These are phyloP conservation scores for Syzygium aqueum DNA, from an alignment of 345 rosid genomes.

Conservation along the genomic window DNA sequence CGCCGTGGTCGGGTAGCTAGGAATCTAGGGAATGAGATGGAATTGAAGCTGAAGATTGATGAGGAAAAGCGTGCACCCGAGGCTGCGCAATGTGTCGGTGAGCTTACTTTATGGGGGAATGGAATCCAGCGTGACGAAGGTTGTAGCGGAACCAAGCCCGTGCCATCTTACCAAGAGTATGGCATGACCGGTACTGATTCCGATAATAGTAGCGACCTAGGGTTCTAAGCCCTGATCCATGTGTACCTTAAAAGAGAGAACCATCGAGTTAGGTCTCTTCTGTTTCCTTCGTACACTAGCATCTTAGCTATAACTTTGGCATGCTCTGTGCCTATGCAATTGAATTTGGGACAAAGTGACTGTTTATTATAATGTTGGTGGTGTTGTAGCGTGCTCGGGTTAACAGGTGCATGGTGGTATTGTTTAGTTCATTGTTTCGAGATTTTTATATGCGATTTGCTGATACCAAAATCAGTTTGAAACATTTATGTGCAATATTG, in stretches of 20 bases:
- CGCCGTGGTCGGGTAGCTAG: not conserved
- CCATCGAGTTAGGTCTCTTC: not conserved
- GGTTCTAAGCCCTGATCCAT: not conserved
- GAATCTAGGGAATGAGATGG: not conserved
- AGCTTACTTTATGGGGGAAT: not conserved
- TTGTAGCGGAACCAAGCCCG: not conserved
- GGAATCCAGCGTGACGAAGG: not conserved
- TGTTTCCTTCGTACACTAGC: not conserved
- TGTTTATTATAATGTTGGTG: not conserved
- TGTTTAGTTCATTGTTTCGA: not conserved
- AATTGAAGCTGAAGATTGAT: not conserved
- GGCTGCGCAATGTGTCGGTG: not conserved
- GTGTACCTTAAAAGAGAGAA: not conserved
- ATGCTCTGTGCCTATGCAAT: not conserved
- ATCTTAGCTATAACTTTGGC: not conserved
- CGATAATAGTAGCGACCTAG: not conserved
- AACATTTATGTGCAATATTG: not conserved
- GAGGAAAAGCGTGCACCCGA: not conserved
- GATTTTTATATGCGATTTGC: not conserved
- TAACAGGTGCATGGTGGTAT: not conserved
- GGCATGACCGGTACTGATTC: not conserved
- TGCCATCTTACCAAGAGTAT: not conserved
- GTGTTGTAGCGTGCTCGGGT: not conserved
- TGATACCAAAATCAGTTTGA: not conserved
- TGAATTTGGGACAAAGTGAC: not conserved